Base-by-base conservation (phyloP, 345 rosid genomes). In the Pistacia atlantica region DNA sequence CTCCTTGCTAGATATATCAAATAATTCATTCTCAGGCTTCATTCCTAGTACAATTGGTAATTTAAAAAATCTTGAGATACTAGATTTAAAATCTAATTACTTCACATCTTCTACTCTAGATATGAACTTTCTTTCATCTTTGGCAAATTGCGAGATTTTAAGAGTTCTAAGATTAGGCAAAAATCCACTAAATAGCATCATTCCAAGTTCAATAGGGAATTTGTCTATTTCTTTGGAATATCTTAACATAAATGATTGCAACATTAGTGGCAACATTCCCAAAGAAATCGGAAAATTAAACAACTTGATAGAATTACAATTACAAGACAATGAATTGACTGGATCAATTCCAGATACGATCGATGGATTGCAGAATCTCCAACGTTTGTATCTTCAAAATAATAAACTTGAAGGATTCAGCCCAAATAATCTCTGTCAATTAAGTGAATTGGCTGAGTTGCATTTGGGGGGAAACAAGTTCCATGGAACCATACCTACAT, bases 241-340 rank as follows among this genome's bases (percentile, higher is more conserved):
- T 0, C 56, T 80, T 12, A 0, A 0, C 4, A 31, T 61, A 6
- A 0, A 5, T 1, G 6, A 56, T 3, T 67, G 74, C 74, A 59
- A 67, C 1, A 38, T 79, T 10, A 18, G 5, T 8, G 83, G 83
- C 9, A 38, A 0, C 3, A 80, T 76, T 20, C 83, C 76, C 6
- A 0, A 11, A 55, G 80, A 31, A 46, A 52, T 77, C 0, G 52
- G 70, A 5, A 54, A 17, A 25, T 46, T 77, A 55, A 67, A 42
- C 55, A 63, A 35, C 61, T 17, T 73, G 42, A 63, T 12, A 22
- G 3, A 0, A 9, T 45, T 78, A 3, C 2, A 13, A 4, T 56
- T 75, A 51, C 56, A 2, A 77, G 77, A 25, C 33, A 31, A 31
- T 31, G 33, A 31, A 31, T 31, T 31, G 33, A 31, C 33, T 31